A percentile compares a stretch with the other conserved stretches of the same genome.
Evolutionary conservation across 257 asterid species (phyloP).

Genomic region (Knoxia roxburghii): DNA sequence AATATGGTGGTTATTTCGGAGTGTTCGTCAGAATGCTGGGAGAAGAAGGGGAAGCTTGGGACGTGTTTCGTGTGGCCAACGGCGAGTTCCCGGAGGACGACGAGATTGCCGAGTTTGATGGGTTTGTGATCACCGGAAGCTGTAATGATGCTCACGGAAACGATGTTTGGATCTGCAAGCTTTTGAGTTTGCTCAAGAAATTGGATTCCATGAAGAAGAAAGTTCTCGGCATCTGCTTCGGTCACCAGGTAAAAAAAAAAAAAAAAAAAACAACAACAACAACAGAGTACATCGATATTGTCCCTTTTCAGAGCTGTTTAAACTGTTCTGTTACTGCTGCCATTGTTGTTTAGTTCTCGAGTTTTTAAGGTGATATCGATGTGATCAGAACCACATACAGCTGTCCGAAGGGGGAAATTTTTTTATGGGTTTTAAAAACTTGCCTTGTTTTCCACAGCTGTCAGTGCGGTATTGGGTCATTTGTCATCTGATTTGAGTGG

Average conservation of each 20-base stretch:
- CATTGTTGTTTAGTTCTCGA: neutral
- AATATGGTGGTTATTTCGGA: conserved; percentile 83
- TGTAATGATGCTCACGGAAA: conserved; percentile 83
- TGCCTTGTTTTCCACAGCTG: neutral
- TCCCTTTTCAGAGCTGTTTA: too few relatives aligned
- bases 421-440: neutral
- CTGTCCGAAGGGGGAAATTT: too few relatives aligned
- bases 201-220: conserved; percentile 64
- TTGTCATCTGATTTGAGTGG: neutral
- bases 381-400: neutral
- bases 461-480: neutral
- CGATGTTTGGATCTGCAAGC: conserved; percentile 67
- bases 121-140: conserved; percentile 87
- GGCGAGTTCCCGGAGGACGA: conserved; percentile 81
- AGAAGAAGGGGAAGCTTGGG: conserved; percentile 86
- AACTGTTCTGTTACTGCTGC: too few relatives aligned
- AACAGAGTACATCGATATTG: too few relatives aligned
- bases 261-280: neutral
- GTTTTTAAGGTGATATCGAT: neutral
- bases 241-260: conserved; percentile 57
- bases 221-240: conserved; percentile 82
- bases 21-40: conserved; percentile 76
- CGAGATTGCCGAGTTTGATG: conserved; percentile 55
- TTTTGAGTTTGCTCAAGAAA: conserved; percentile 46
- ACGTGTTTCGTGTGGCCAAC: conserved; percentile 47